Conservation (phyloP, 225 moss, liverwort and hornwort genomes). For the Anthoceros angustus region DNA sequence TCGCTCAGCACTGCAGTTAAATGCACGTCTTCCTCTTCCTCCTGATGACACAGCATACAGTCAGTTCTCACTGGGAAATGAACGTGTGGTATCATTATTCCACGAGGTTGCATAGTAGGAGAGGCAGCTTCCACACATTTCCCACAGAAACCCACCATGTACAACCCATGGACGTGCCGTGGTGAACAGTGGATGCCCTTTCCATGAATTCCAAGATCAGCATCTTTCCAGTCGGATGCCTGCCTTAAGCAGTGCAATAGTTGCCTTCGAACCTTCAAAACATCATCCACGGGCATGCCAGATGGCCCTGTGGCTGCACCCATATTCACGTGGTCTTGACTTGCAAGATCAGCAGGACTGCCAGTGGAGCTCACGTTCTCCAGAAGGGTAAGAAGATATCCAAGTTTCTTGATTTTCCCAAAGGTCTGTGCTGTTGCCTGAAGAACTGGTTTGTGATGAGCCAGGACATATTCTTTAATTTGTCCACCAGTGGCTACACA, state of each 20-base stretch:
- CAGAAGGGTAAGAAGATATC: constrained; percentile 76
- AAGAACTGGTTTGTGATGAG: constrained; percentile 47
- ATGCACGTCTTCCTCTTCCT: constrained; percentile 46
- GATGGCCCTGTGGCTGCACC: constrained; percentile 43
- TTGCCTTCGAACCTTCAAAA: constrained; percentile 76
- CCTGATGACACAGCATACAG: constrained; percentile 20
- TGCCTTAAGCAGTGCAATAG: constrained; percentile 75
- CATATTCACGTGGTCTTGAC: constrained; percentile 17
- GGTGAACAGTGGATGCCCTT: constrained; percentile 25
- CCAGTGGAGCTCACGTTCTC: constrained; percentile 41
- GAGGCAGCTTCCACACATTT: not conserved
- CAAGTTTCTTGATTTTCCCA: constrained; percentile 75
- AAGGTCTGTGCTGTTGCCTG: constrained; percentile 67
- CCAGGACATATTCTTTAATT: constrained; percentile 57
- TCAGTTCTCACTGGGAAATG: not conserved
- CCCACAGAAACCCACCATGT: constrained; percentile 9
- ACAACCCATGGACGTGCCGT: not conserved
- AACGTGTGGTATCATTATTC: not conserved
- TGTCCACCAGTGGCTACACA: constrained; percentile 91
- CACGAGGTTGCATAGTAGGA: not conserved
- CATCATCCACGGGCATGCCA: constrained; percentile 59
- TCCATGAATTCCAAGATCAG: constrained; percentile 36
- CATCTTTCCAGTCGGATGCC: constrained; percentile 37
- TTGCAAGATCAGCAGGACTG: constrained; percentile 10
- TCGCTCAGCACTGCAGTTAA: constrained; percentile 58